Base-by-base conservation (phyloP, 108 stramenopile species). In the Stephanodiscus minutulus region DNA sequence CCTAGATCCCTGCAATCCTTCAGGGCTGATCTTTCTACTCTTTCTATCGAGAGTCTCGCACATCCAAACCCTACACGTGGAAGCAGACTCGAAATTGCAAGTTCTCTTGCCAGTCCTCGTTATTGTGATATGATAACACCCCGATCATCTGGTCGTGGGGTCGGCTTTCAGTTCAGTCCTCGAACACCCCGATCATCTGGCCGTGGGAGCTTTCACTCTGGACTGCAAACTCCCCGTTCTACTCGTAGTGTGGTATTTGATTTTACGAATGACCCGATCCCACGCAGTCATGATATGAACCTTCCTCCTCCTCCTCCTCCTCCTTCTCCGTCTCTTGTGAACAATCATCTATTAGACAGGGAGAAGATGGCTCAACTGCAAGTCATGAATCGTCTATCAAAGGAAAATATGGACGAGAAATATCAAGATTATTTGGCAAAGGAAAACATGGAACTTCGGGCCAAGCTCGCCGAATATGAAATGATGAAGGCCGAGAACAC, bases 91-190 rank as follows among this genome's bases (percentile, higher is more conserved):
- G 29, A 10, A 37, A 47, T 25, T 15, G 41, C 59, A 33, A 50
- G 59, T 60, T 60, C 39, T 39, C n/a, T 70, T 52, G 60, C 37
- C 21, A 65, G 73, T 48, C 63, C 74, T 17, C 48, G 20, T 9
- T 35, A 55, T 31, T 17, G 27, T 33, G 65, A 74, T 12, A 74
- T 67, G 65, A 67, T 67, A 53, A 74, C 74, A 7, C 74, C 74
- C 44, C 74, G 74, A n/a, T 74, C 74, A 8, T 74, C 74, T 5
- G 74, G 74, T 12, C 64, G 62, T 13, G 73, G 73, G 43, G 12
- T 12, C 39, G 35, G 60, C 22, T 74, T 62, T 53, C 46, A 48
- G 17, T 61, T 74, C 39, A 66, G 65, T 28, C 50, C 48, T 6
- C 27, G 10, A 6, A 59, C 66, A 7, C 28, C 64, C 37, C 47